Base-by-base conservation (phyloP, 2,329 filamentous ascomycete species). In the Ophiocordyceps robertsii region DNA sequence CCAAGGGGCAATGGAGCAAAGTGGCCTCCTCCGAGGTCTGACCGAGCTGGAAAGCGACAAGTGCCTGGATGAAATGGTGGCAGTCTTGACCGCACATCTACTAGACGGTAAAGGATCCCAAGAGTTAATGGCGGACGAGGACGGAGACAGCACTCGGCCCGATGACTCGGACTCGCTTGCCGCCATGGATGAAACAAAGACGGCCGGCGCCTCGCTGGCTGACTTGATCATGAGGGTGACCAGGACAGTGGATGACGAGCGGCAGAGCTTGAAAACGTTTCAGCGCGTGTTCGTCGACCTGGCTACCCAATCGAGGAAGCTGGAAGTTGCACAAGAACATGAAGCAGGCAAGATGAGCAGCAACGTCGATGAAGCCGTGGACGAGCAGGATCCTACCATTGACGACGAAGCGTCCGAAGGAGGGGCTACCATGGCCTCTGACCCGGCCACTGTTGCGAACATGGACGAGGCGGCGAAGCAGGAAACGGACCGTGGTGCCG, bases 211-310 rank as follows among this genome's bases (percentile, higher is more conserved):
- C 12, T 56, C 58, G 12, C 55, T 73, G 39, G 66, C 67, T 44
- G 67, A 75, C 40, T 61, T 77, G 21, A 73, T 78, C 43, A 55
- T 75, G 39, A 66, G 62, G 46, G 66, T 75, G 43, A 68, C 72
- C 2, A 61, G 64, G 24, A 62, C 62, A 37, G 61, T 72, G 12
- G 66, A 72, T 24, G 59, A 64, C 21, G 60, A 51, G 41, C 54
- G 47, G 24, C 48, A 47, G 35, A 68, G 68, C 45, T 56, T 76
- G 17, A 61, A 63, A 44, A 63, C 63, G 10, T 74, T 77, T 47
- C 70, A 74, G 49, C 61, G 60, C 38, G 68, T 75, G 42, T 61
- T 77, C 31, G 66, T 66, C 3, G 62, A 69, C 43, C 57, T 77
- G 38, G 66, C 69, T 11, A 58, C 62, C 42, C 56, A 62, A 46